These are phyloP conservation scores for Stephania japonica DNA, from an alignment of 164 flowering plant species.

Conservation along the genomic window DNA sequence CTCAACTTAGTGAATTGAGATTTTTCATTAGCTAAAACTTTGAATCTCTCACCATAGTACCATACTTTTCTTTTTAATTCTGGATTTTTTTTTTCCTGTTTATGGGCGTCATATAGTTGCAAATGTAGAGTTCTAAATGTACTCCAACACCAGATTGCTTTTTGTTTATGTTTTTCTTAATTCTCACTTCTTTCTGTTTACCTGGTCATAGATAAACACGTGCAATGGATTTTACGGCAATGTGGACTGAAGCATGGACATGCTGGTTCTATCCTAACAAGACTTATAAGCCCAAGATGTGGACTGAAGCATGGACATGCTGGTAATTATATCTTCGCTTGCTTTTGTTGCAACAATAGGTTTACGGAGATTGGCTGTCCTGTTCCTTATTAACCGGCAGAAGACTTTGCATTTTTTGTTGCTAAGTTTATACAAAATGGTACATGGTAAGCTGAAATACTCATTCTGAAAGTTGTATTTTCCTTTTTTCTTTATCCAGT, in stretches of 20 bases:
- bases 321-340: slow-evolving; percentile 55
- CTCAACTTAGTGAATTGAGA: neutral
- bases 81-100: too few relatives aligned
- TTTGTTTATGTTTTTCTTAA: neutral
- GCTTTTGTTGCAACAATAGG: slow-evolving; percentile 36
- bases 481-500: too few relatives aligned
- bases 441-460: slow-evolving; percentile 78
- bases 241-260: too few relatives aligned
- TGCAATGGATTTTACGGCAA: slow-evolving; percentile 99
- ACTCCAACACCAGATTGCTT: neutral
- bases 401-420: slow-evolving; percentile 92
- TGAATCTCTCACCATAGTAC: too few relatives aligned
- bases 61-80: too few relatives aligned
- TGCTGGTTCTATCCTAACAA: slow-evolving; percentile 92
- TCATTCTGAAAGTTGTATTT: too few relatives aligned
- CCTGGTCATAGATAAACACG: slow-evolving; percentile 63
- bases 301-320: slow-evolving; percentile 99
- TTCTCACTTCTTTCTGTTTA: slow-evolving; percentile 7
- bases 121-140: neutral
- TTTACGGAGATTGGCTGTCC: slow-evolving; percentile 94
- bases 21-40: neutral
- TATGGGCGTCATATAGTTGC: neutral
- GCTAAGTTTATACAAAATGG: slow-evolving; percentile 93
- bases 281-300: slow-evolving; percentile 89
- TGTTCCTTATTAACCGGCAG: slow-evolving; percentile 83